These are phyloP conservation scores for Paulownia fortunei DNA, from an alignment of 257 asterid genomes.

Conservation along the genomic window DNA sequence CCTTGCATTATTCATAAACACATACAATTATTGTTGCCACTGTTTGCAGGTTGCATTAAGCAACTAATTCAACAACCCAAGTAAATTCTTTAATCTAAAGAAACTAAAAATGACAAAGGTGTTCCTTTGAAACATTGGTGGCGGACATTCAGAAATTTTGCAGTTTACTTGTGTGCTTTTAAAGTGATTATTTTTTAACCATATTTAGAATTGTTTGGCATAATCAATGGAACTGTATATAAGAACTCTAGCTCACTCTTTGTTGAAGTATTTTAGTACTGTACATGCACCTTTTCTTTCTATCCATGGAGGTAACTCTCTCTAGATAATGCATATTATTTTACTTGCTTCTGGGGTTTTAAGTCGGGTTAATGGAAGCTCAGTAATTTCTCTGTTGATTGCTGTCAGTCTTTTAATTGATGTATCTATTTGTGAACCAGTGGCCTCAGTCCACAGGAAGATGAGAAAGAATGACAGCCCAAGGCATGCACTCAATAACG, in stretches of 20 bases:
- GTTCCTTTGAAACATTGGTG: background rate
- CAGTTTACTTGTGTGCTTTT: background rate
- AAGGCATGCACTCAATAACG: background rate
- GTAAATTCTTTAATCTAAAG: background rate
- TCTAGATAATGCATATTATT: background rate
- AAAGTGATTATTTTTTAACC: background rate
- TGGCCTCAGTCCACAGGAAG: background rate
- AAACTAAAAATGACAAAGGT: background rate
- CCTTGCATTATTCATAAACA: background rate
- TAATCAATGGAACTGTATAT: background rate
- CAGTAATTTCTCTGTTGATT: background rate
- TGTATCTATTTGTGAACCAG: background rate
- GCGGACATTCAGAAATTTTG: background rate
- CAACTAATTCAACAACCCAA: background rate
- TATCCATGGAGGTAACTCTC: background rate
- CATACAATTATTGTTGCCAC: background rate
- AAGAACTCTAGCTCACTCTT: background rate
- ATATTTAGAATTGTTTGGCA: background rate
- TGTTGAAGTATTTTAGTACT: background rate
- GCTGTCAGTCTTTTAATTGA: background rate
- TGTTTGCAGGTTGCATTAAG: background rate
- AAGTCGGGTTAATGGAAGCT: background rate
- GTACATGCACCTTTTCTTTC: background rate
- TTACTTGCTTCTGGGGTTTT: background rate
- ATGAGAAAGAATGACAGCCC: constrained; percentile 12